Percentiles rank a stretch among this genome's conserved stretches.
phyloP scores from a whole-genome alignment of 2,329 filamentous ascomycete species.

The Bipolaris cookei region DNA sequence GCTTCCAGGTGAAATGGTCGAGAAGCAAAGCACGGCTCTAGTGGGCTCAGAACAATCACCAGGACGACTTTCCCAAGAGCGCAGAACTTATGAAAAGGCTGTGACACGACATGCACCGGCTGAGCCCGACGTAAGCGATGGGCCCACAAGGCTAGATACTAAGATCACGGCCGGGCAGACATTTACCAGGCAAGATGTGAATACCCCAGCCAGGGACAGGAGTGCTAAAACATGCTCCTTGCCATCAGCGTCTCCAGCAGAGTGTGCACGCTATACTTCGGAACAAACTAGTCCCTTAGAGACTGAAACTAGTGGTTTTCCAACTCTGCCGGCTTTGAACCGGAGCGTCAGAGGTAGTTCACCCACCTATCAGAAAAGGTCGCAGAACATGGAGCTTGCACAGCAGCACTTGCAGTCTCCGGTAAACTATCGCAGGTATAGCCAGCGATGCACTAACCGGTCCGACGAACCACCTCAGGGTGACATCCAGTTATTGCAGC shows the following conservation, averaged over 20 bases:
- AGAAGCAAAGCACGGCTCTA: conserved; percentile 2
- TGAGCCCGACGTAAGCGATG: conserved; percentile 5
- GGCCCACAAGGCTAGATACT: conserved; percentile 2
- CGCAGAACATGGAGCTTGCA: background rate
- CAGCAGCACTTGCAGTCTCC: too few species aligned
- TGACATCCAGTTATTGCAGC: conserved; percentile 22
- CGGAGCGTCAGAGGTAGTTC: conserved; percentile 5
- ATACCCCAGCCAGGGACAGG: background rate
- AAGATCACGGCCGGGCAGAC: conserved; percentile 17
- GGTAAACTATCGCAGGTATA: background rate
- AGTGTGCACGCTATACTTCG: background rate
- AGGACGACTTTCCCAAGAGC: conserved; percentile 3
- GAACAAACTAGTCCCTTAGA: background rate
- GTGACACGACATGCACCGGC: conserved; percentile 4
- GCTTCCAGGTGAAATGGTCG: background rate
- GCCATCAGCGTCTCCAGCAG: conserved; percentile 2
- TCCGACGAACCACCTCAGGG: conserved; percentile 18
- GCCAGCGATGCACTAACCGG: conserved; percentile 17
- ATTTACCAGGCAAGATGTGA: conserved; percentile 4
- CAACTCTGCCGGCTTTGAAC: background rate
- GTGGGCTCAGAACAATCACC: conserved; percentile 2
- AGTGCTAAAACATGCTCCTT: conserved; percentile 2
- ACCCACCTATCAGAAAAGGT: background rate
- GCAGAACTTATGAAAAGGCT: background rate
- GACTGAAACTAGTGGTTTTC: conserved; percentile 1